Conservation (phyloP, 345 rosid species). For the Camelina neglecta region DNA sequence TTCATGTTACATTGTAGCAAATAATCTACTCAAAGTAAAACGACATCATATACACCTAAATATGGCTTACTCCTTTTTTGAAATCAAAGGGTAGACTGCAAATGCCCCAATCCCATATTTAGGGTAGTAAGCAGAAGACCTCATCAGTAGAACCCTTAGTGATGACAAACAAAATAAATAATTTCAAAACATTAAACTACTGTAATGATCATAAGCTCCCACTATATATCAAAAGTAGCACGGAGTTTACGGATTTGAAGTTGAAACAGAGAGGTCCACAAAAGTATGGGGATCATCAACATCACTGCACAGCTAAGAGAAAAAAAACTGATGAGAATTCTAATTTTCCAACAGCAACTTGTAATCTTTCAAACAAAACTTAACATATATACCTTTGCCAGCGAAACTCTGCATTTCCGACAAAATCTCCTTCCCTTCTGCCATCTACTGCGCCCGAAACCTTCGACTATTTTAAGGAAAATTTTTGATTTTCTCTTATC, state of each 20-base stretch:
- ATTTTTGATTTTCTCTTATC: not conserved
- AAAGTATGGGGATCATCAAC: conserved; percentile 92
- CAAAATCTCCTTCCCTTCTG: conserved; percentile 58
- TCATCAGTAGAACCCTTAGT: conserved; percentile 62
- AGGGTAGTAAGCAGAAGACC: conserved; percentile 77
- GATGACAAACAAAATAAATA: conserved; percentile 37
- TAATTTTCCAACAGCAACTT: not conserved
- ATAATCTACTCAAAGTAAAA: conserved; percentile 4
- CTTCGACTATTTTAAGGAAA: conserved; percentile 52
- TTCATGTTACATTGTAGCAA: not conserved
- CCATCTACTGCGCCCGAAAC: conserved; percentile 72
- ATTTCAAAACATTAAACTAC: not conserved
- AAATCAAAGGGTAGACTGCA: conserved; percentile 67
- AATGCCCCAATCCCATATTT: conserved; percentile 83
- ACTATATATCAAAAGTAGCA: conserved; percentile 12
- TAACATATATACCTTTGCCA: conserved; percentile 67
- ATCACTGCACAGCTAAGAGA: conserved; percentile 56
- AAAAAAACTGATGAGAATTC: not conserved
- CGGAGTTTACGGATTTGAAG: conserved; percentile 68
- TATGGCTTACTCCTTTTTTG: conserved; percentile 54
- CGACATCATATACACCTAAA: not conserved
- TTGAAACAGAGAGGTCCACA: conserved; percentile 82
- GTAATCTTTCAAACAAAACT: not conserved
- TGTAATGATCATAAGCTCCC: not conserved
- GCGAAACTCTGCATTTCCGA: conserved; percentile 76